Evolutionary conservation across 768 basidiomycete species (phyloP), one percentile per base, ranked within the genome.

Genomic region (Hygrophoropsis aurantiaca): DNA sequence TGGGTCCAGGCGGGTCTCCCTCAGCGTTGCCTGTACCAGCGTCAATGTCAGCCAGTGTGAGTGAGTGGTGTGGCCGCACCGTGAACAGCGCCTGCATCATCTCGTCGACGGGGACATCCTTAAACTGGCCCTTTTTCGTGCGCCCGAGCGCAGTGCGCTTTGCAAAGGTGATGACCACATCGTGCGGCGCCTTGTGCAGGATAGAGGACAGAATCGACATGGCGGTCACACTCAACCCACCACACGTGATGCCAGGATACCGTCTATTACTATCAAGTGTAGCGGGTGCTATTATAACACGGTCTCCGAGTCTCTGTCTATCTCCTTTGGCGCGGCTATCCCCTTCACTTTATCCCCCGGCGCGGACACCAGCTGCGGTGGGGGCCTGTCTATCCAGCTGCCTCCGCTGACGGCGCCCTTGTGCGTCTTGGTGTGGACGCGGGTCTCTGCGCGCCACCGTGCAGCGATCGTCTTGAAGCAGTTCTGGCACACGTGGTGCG

Each of bases 121-220:
- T 95, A 60, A 94, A 77, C 47, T 93, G 93, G 19, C 95, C 95
- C 65, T 95, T 97, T 76, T 82, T 90, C 27, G 87, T 85, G 58
- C 74, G 82, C 20, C 91, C 90, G 53, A 92, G 76, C n/a, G 91
- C 82, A n/a, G 90, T 94, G 41, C 94, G 82, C 62, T 87, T 86
- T 11, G 90, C 91, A 56, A 89, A 90, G 2, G 89, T 90, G 49
- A 97, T 84, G 51, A 95, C 93, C 13, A 94, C 88, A 66, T 95
- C 93, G 51, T 90, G 80, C 0, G 85, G 78, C 42, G 75, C 81
- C 74, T 82, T 87, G 64, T 85, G 74, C 24, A 90, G 72, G 39
- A 90, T 62, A 7, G 73, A 71, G 26, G 74, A 50, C 25, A 78
- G 71, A 10, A 83, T 82, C 18, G n/a, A n/a, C n/a, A n/a, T n/a